A percentile compares a stretch with the other conserved stretches of the same genome.
Evolutionary conservation across 345 rosid species (phyloP).

Genomic region (Eucalyptus sp.): DNA sequence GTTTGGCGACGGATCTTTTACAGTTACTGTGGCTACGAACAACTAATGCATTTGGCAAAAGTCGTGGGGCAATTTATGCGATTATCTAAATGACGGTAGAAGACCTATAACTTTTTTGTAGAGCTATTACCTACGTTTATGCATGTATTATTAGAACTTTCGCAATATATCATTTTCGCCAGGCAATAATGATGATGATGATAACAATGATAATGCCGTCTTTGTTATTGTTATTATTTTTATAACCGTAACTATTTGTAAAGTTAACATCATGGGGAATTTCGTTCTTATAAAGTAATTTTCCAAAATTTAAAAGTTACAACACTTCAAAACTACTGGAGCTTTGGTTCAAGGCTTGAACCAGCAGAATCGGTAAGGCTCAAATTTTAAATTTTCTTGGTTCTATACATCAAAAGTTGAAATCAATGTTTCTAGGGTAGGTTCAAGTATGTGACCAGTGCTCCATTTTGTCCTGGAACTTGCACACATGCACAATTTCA

Average conservation of each 20-base stretch:
- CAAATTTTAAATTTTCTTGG: background rate
- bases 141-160: background rate
- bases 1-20: background rate
- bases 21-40: background rate
- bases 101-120: background rate
- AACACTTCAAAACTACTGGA: background rate
- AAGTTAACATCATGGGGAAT: background rate
- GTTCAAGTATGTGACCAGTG: no score
- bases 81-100: background rate
- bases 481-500: background rate
- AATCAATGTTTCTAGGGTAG: background rate
- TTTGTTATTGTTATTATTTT: background rate
- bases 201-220: background rate
- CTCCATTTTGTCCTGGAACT: no score
- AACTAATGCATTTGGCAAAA: background rate
- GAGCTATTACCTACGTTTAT: background rate
- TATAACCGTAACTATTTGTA: background rate
- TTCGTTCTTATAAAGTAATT: background rate
- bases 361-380: background rate
- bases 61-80: background rate
- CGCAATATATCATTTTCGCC: background rate
- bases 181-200: background rate
- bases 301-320: background rate
- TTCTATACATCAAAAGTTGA: background rate
- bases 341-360: background rate